Conservation (phyloP, 371 early-diverging fungal species). For the Capillidium rhysosporum region DNA sequence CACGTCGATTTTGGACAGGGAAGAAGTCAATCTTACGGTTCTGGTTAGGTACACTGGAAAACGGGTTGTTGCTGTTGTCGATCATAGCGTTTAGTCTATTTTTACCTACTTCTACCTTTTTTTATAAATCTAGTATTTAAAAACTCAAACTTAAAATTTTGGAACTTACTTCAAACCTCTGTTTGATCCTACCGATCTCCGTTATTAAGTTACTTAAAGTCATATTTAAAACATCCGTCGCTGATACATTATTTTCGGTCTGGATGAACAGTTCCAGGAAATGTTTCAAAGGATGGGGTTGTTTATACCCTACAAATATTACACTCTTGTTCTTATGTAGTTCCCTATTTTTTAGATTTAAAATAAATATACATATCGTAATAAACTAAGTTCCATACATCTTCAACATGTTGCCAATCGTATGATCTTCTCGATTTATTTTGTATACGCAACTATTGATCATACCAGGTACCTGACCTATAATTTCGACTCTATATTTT, state of each 20-base stretch:
- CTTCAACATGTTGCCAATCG: constrained; percentile 81
- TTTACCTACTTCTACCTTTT: too few species aligned
- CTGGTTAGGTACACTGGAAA: too few species aligned
- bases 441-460: background rate
- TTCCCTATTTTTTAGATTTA: constrained; percentile 27
- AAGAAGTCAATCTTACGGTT: too few species aligned
- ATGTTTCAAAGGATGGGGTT: constrained; percentile 96
- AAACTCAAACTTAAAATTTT: too few species aligned
- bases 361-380: background rate
- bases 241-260: constrained; percentile 66
- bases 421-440: constrained; percentile 94
- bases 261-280: constrained; percentile 76
- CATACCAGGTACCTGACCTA: constrained; percentile 44
- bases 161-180: constrained; percentile 49
- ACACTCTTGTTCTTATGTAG: constrained; percentile 81
- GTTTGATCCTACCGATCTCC: constrained; percentile 57
- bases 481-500: constrained; percentile 85
- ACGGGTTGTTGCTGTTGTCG: too few species aligned
- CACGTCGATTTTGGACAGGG: too few species aligned
- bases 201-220: constrained; percentile 57
- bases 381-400: constrained; percentile 23
- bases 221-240: constrained; percentile 55
- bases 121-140: background rate
- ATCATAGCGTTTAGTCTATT: too few species aligned
- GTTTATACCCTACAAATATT: constrained; percentile 91